Base-by-base conservation (phyloP, 2,329 filamentous ascomycete species). In the Phaeosphaeriaceae sp. region DNA sequence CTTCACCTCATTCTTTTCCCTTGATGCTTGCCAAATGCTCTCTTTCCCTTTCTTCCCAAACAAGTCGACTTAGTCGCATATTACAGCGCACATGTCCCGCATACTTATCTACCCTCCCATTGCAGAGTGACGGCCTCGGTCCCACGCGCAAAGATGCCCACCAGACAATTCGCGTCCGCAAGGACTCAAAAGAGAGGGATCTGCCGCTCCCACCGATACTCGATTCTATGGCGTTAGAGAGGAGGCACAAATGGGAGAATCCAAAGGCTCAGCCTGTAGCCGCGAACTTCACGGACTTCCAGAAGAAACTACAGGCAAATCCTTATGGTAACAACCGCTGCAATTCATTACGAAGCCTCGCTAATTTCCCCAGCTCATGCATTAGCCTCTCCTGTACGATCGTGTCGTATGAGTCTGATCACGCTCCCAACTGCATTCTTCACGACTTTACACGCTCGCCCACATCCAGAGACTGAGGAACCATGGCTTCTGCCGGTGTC, bases 391-490 rank as follows among this genome's bases (percentile, higher is more conserved):
- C 86, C 88, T 0, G 56, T 89, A 22, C 87, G 91, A 54, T 66
- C 73, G 56, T 91, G 89, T 67, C 68, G 75, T 22, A 70, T 84
- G 30, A 87, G 88, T 1, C 60, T 68, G 0, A 70, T 74, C 0
- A 69, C 70, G 1, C 74, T 92, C 7, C 91, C 91, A 1, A 76
- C 74, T 15, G 87, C 84, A 67, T 90, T 92, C 70, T 78, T 92
- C 4, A 85, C 90, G 55, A 80, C 85, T 30, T 88, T 92, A 59
- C 82, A 83, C 26, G 68, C 88, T 1, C 78, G 88, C 13, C 70
- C 78, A 0, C 83, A 90, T 55, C 88, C 88, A 0, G 77, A 81
- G 10, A 86, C 84, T 0, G 70, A 75, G 0, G 66, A 78, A 1
- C 79, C 83, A 0, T 91, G 86, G 86, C 86, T 84, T 72, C 79